Evolutionary conservation across 2,329 filamentous ascomycete genomes (phyloP), one percentile per base, ranked within the genome.

Genomic region (Talaromyces sp.): DNA sequence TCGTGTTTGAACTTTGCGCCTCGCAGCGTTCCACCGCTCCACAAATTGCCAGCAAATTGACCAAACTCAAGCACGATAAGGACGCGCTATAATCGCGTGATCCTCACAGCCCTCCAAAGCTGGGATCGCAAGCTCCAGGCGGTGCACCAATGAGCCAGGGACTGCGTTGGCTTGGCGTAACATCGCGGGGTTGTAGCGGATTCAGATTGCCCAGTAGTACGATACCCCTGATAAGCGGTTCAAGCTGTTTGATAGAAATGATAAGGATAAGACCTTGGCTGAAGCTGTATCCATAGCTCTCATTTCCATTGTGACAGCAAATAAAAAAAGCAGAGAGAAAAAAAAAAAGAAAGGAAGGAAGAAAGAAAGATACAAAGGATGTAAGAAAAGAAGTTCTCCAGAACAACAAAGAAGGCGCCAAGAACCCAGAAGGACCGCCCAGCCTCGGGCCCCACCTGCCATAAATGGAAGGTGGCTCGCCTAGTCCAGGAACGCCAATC

Each of bases 131-230:
- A 46, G 43, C 35, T n/a, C 43, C 43, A 46, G 43, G 43, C 21
- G 1, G 43, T 52, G 24, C 24, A 52, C 49, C 49, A 52, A 52
- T 52, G 19, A 51, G 14, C 27, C 14, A 26, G 9, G 24, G 43
- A 27, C 21, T 38, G n/a, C 10, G 19, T 19, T 21, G n/a, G 41
- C 32, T 35, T 55, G 31, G 54, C 32, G 55, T 57, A 57, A 17
- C 38, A 56, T 56, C 55, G 55, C 19, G 55, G 41, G 55, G 55
- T 57, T n/a, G 55, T 43, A 57, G 41, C 19, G 4, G 49, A 46
- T 24, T 46, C 19, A 24, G 19, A 11, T 24, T 11, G 10, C 10
- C 43, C 14, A 13, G 32, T 14, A 27, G 26, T 27, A 27, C 17
- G 41, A 11, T 27, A 27, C 41, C 43, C 43, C 43, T 46, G 43